Base-by-base conservation (phyloP, 208 protist genomes). In the Trypanosomatidae sp. region DNA sequence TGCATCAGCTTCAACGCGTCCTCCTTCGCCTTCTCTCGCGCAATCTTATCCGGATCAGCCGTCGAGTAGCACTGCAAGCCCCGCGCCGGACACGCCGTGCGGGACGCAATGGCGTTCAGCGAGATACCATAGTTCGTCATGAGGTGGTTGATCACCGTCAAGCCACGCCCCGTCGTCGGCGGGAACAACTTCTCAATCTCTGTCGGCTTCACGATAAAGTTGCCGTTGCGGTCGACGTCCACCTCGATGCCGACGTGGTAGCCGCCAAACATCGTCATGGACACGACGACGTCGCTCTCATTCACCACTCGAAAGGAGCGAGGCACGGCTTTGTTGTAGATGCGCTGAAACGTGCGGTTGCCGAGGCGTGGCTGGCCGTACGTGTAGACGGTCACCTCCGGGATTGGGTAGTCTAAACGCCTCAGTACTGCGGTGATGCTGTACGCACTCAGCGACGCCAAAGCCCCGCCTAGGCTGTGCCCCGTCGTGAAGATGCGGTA, bases 181-280 rank as follows among this genome's bases (percentile, higher is more conserved):
- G 79, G 91, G 58, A 96, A 93, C 41, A 93, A 43, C 62, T 83
- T 85, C 75, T 98, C 94, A 22, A 97, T 95, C 64, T 84, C 91
- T 6, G 91, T 95, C 47, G 94, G 94, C 72, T 98, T 85, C 46
- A 91, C 86, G 25, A 98, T 94, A 68, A 91, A 96, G 81, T 97
- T 96, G 25, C 94, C 94, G 81, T 96, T 56, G 28, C 91, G 87
- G 62, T 96, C 91, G 62, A 98, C 79, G 68, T 90, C 71, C n/a
- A 98, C 91, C 60, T 96, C 91, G 52, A 94, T 85, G n/a, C 94
- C 94, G 36, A 94, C 83, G 73, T 96, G 91, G 75, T 80, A 88
- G 44, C 88, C 88, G 62, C 83, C 82, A 46, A 92, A 92, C 66
- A 91, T 81, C 7, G 71, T 66, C 72, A 95, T 89, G n/a, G 77